Evolutionary conservation across 106 monocot genomes (phyloP).

Genomic region (Phalaenopsis equestris): DNA sequence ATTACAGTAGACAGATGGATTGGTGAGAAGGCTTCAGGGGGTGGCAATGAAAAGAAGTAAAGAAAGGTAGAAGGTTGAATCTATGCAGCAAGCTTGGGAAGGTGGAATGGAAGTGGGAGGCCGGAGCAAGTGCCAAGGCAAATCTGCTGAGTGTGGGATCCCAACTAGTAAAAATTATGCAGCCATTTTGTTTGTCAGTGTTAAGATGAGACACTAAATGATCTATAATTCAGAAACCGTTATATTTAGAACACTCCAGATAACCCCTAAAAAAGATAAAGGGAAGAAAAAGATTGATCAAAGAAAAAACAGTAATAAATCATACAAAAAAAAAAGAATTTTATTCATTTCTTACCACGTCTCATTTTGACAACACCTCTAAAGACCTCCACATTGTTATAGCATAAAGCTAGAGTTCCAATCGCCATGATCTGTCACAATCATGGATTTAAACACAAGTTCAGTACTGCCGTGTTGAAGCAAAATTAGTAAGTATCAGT

Average conservation of each 20-base stretch:
- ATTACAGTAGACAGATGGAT: too few relatives aligned
- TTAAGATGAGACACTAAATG: neutral
- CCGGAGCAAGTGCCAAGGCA: neutral
- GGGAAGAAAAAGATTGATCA: neutral
- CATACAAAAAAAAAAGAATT: neutral
- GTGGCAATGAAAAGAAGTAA: too few relatives aligned
- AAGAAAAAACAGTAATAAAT: neutral
- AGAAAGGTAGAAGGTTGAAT: neutral
- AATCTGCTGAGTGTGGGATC: neutral
- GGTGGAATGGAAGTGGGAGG: neutral
- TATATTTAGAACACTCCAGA: neutral
- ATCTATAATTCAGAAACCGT: neutral
- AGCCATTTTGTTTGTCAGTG: neutral
- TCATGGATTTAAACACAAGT: neutral
- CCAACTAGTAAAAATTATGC: neutral
- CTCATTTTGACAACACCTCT: conserved; percentile 97
- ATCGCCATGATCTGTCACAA: conserved; percentile 87
- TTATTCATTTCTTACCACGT: conserved; percentile 53
- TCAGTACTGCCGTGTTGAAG: neutral
- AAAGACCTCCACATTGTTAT: conserved; percentile 75
- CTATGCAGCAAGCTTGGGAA: neutral
- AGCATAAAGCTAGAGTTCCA: conserved; percentile 94
- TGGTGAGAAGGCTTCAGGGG: too few relatives aligned
- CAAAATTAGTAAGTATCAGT: neutral
- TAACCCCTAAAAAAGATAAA: neutral